Conservation (phyloP, 371 early-diverging fungal species). For the Zopfochytrium polystomum region DNA sequence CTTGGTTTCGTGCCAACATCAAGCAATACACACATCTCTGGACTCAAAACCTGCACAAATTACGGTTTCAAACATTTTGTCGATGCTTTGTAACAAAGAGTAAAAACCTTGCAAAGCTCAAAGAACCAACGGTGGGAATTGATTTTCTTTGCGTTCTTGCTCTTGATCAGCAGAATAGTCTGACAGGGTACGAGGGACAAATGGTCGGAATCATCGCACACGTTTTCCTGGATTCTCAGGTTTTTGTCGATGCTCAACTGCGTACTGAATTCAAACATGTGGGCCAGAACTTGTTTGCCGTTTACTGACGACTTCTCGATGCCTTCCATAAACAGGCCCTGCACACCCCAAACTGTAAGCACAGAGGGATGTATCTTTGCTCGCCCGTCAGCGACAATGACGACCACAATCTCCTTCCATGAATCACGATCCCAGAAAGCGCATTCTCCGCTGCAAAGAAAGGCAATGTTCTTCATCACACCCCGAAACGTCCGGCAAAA, state of each 20-base stretch:
- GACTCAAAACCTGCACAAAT: slow-evolving; percentile 51
- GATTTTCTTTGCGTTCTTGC: slow-evolving; percentile 51
- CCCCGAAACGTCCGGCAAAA: slow-evolving; percentile 75
- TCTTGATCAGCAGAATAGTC: slow-evolving; percentile 81
- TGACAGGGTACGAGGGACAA: slow-evolving; percentile 66
- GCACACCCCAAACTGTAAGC: slow-evolving; percentile 30
- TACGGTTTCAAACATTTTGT: no score
- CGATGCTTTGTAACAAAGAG: no score
- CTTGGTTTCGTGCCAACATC: slow-evolving; percentile 91
- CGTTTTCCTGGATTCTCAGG: slow-evolving; percentile 7
- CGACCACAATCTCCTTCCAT: slow-evolving; percentile 87
- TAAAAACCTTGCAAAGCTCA: slow-evolving; percentile 33
- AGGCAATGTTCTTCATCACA: slow-evolving; percentile 80
- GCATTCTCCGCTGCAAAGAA: slow-evolving; percentile 70
- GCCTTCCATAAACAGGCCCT: slow-evolving; percentile 61
- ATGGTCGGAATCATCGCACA: background rate
- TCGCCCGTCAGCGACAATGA: slow-evolving; percentile 73
- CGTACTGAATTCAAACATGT: slow-evolving; percentile 88
- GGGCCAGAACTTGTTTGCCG: slow-evolving; percentile 54
- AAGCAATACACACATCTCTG: slow-evolving; percentile 58
- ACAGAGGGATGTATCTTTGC: slow-evolving; percentile 67
- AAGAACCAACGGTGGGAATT: slow-evolving; percentile 48
- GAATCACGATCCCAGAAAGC: slow-evolving; percentile 75
- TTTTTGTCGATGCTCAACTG: slow-evolving; percentile 66
- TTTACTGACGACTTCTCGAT: slow-evolving; percentile 49